Evolutionary conservation across 1,139 yeast species (phyloP), one percentile per base, ranked within the genome.

Genomic region (Hemisphaericaspora subhashii): DNA sequence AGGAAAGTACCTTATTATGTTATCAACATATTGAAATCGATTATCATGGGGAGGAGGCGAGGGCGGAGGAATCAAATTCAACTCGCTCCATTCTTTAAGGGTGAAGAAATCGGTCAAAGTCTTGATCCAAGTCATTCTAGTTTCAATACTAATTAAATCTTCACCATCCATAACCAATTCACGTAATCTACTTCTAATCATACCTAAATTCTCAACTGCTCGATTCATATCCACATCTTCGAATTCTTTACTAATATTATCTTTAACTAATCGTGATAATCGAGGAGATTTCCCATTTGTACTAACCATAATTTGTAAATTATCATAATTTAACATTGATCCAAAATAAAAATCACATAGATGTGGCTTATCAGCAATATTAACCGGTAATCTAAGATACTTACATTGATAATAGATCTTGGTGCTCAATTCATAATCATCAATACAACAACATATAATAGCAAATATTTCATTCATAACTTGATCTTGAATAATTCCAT

Each of bases 341-440:
- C 95, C 95, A 59, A 86, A 87, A 63, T 86, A 87, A 58, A 86
- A 87, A 58, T 87, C 96, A 64, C 96, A 87, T 45, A 81, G 64
- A 12, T 78, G 76, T 2, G 95, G 95, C 46, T 85, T 85, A 57
- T 87, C 96, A 2, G 95, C 95, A 31, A 86, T 83, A 56, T 87
- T 87, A 25, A 85, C 89, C 13, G 87, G 86, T 37, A 86, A 60
- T 12, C 79, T 64, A 9, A 68, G 53, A 32, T 58, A 53, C 45
- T 82, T 81, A 51, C 86, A 79, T 46, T 72, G 74, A 45, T 75
- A 72, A 58, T 83, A 86, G 14, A 86, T 79, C 47, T 66, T 62
- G 21, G 77, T 63, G 40, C 86, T 79, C 33, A 79, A 64, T 7
- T 68, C 72, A 40, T 85, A 85, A 53, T 84, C 89, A 55, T 85